Base-by-base conservation (phyloP, 83 land plant species). In the Picea mariana region DNA sequence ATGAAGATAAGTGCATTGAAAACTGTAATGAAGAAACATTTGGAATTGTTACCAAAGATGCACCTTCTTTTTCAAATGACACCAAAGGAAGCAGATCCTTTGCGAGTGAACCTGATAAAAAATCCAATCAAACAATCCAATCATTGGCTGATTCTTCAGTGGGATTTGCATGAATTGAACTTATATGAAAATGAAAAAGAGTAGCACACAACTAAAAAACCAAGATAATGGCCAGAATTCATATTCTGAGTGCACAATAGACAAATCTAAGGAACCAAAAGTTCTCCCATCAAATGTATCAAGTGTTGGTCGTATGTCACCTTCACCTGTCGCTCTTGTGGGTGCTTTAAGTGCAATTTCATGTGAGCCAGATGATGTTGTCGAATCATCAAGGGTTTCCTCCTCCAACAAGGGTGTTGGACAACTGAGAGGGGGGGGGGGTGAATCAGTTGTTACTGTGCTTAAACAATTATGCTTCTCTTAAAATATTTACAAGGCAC, bases 21-120 rank as follows among this genome's bases (percentile, higher is more conserved):
- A 75, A 79, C 40, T 75, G 34, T 49, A 92, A 91, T 82, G 80
- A 69, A 67, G 97, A 95, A 85, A 95, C 97, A 15, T 94, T 96
- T 90, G 98, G 94, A 18, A 84, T 75, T 40, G 78, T 84, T 20
- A 55, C 31, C 38, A 59, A 12, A 81, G 42, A 78, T 38, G 77
- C 76, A 31, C 58, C 64, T 18, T 31, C 85, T 23, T 68, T 82
- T 59, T 40, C 81, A 20, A 86, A 84, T 76, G 79, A 83, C 62
- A 80, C 47, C 34, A 82, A 21, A 64, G 79, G 68, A 75, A 86
- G 89, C 90, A 81, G 67, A 38, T 77, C 83, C 17, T 21, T 64
- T 17, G 67, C 72, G 24, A 83, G 79, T 71, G 82, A 80, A 83
- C 52, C 59, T 55, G 83, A 82, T 17, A 82, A 61, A 13, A 83